phyloP scores from a whole-genome alignment of 2,329 filamentous ascomycete species.

The Blumeriella jaapii region DNA sequence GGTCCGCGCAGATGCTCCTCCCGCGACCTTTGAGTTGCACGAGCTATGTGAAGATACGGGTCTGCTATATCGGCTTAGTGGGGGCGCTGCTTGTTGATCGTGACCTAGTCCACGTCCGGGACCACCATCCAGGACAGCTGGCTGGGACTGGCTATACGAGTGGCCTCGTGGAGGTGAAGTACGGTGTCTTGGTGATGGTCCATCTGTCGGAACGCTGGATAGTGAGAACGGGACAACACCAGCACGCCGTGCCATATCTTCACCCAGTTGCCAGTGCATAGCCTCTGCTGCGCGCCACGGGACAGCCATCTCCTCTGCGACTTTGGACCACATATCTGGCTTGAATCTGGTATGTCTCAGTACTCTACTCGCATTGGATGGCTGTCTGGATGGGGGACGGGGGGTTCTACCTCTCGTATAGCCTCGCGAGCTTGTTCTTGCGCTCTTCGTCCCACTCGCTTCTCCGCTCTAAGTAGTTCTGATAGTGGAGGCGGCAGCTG shows the following conservation, averaged over 20 bases:
- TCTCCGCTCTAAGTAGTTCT: constrained; percentile 89
- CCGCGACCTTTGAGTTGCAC: constrained; percentile 8
- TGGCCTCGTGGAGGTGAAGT: constrained; percentile 31
- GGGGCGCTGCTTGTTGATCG: too few species aligned
- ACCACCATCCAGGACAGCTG: constrained; percentile 13
- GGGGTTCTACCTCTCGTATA: constrained; percentile 76
- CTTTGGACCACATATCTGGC: constrained; percentile 93
- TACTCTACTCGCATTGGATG: constrained; percentile 1
- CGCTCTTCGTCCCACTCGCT: constrained; percentile 96
- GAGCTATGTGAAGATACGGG: constrained; percentile 16
- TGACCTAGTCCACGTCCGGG: constrained; percentile 5
- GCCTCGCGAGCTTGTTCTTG: constrained; percentile 88
- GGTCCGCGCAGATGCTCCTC: constrained; percentile 13
- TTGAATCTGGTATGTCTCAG: constrained; percentile 59
- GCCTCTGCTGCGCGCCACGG: constrained; percentile 93
- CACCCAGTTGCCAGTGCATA: constrained; percentile 96
- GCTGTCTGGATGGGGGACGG: background rate
- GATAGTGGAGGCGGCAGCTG: constrained; percentile 88
- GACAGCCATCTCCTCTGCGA: constrained; percentile 87
- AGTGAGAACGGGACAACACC: constrained; percentile 79
- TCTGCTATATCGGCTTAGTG: constrained; percentile 18
- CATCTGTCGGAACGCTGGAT: constrained; percentile 43
- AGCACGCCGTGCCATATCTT: constrained; percentile 89
- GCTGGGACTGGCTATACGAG: constrained; percentile 22
- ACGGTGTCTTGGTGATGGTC: constrained; percentile 29